Evolutionary conservation across 352 stramenopile genomes (phyloP), one percentile per base, ranked within the genome.

Genomic region (Phytopythium oedochilum): DNA sequence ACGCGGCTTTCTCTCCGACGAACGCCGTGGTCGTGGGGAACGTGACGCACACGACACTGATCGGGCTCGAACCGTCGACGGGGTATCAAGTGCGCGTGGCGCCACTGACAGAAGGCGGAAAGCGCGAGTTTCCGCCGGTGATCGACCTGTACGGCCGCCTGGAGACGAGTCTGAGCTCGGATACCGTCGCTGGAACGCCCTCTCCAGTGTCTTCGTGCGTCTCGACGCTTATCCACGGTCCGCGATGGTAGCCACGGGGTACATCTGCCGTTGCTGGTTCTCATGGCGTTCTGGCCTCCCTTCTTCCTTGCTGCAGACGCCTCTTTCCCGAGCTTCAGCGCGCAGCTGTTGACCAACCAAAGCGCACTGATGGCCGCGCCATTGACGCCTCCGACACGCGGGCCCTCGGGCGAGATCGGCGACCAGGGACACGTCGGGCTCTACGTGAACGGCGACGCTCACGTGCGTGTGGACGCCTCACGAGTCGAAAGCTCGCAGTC

Each of bases 401-500:
- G 91, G 14, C 91, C 89, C 0, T 86, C 74, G 0, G 88, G 89
- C 5, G 81, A 96, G 57, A 69, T 88, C 31, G 87, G 86, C 9
- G 87, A 94, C 31, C 89, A 98, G 68, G 90, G 91, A 11, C 80
- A 96, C 51, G 96, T 96, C 46, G 94, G 92, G 2, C 61, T 98
- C 26, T 75, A 86, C 47, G 66, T 98, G 11, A 91, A 97, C 36
- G 92, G 91, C 7, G 73, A 93, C 51, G 70, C 91, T 0, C 82
- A 97, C 44, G 71, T 88, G 69, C 40, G 61, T 25, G 26, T 12
- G 43, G 26, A 26, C 22, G 23, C 10, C 11, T 39, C 15, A 22
- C 22, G 43, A 1, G 28, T 46, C 14, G 4, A 26, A 0, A 3
- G 28, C 11, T 45, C 40, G 17, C 14, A 20, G 6, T 51, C 40